A percentile compares a stretch with the other conserved stretches of the same genome.
Evolutionary conservation across 495 filamentous ascomycete species (phyloP).

Genomic region (Annulohypoxylon stygium): DNA sequence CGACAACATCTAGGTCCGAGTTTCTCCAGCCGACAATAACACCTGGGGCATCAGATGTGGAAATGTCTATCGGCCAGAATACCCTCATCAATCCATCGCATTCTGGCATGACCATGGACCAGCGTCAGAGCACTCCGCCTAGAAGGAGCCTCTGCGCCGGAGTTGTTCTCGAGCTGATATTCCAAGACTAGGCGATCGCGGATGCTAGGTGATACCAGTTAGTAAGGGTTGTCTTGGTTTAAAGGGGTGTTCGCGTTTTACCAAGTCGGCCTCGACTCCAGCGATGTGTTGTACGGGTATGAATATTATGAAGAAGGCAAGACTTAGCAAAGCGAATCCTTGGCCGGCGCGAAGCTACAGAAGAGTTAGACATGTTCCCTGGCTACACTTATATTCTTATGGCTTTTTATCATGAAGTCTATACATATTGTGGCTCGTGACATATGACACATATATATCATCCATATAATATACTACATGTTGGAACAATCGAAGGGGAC

Average conservation of each 20-base stretch:
- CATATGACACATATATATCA: background rate
- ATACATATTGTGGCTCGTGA: background rate
- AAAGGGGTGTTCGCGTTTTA: conserved; percentile 44
- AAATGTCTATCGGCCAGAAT: conserved; percentile 95
- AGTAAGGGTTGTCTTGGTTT: conserved; percentile 20
- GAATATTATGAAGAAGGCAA: conserved; percentile 60
- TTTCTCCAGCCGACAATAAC: conserved; percentile 97
- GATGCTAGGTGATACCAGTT: conserved; percentile 71
- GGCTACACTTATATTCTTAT: background rate
- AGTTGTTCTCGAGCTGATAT: conserved; percentile 97
- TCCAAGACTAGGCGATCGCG: conserved; percentile 81
- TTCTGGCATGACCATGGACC: conserved; percentile 77
- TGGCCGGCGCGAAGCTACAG: conserved; percentile 59
- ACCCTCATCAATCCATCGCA: conserved; percentile 96
- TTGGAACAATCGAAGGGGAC: background rate
- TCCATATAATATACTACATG: background rate
- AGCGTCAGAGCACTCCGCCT: conserved; percentile 54
- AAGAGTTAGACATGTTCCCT: conserved; percentile 27
- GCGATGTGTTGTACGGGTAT: conserved; percentile 64
- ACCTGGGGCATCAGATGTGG: conserved; percentile 77
- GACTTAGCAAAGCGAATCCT: conserved; percentile 57
- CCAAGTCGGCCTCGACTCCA: conserved; percentile 59
- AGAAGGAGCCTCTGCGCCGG: conserved; percentile 94
- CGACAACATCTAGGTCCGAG: conserved; percentile 88
- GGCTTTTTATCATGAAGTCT: background rate